These are phyloP conservation scores for Chenopodium berlandieri DNA, from an alignment of 148 eudicot species.

Conservation along the genomic window DNA sequence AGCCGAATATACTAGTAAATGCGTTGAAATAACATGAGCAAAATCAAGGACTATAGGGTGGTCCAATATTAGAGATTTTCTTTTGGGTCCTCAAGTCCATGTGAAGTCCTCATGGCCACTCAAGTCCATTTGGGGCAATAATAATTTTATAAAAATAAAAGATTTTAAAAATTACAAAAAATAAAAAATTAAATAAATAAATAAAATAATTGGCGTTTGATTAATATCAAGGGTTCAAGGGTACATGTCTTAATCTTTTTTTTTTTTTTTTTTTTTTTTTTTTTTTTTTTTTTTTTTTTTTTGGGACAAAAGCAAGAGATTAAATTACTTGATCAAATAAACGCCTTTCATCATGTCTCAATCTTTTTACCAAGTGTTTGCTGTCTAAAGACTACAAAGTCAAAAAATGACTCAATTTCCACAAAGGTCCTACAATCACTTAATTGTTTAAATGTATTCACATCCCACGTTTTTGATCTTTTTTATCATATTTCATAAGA, in stretches of 20 bases:
- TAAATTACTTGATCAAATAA: too few species aligned
- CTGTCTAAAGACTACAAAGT: neutral
- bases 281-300: too few species aligned
- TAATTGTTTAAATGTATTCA: neutral
- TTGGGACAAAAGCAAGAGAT: too few species aligned
- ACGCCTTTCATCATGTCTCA: slow-evolving; percentile 10
- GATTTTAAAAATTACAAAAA: neutral
- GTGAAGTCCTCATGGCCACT: slow-evolving; percentile 33
- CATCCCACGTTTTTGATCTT: neutral
- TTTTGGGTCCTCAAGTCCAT: slow-evolving; percentile 19
- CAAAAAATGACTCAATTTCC: slow-evolving; percentile 1
- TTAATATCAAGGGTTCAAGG: neutral
- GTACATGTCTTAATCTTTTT: slow-evolving; percentile 21
- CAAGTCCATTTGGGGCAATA: neutral
- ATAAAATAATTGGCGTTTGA: neutral
- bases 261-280: neutral
- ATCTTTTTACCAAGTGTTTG: slow-evolving; percentile 20
- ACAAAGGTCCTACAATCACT: neutral
- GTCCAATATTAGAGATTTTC: slow-evolving; percentile 9
- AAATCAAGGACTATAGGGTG: slow-evolving; percentile 10
- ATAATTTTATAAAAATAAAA: too few species aligned
- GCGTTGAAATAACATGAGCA: neutral
- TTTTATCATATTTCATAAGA: neutral
- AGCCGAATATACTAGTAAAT: neutral
- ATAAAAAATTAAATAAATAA: too few species aligned